Base-by-base conservation (phyloP, 2,329 filamentous ascomycete genomes). In the Akanthomyces uredinophilus region DNA sequence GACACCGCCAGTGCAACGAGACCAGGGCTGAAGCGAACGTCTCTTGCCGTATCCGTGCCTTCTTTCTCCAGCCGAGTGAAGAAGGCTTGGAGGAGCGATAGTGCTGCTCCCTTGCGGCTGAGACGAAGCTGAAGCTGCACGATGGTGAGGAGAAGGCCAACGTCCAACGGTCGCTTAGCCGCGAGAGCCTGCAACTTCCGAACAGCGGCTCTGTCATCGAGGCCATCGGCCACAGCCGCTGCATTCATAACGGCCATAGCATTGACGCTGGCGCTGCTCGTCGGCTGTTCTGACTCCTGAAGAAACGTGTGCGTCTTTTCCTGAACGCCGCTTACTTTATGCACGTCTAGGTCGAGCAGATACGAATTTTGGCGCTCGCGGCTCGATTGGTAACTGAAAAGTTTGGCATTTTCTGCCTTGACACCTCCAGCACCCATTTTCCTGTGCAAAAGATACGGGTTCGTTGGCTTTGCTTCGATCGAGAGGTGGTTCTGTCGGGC, bases 21-120 rank as follows among this genome's bases (percentile, higher is more conserved):
- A 2, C 94, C 94, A 0, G 95, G 94, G 29, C 91, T 88, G 73
- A 88, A 95, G 13, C 93, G 88, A 29, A 89, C 84, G 67, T 92
- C 87, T 62, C 86, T 80, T 63, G 88, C 81, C 18, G 83, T 79
- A 2, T 81, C 71, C 0, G 79, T 77, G 6, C 73, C 80, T 3
- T 84, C 85, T 53, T 84, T 75, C 68, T 94, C 90, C 1, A 96
- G 81, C 11, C 83, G 83, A 65, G 83, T 83, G 61, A 96, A 83
- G 71, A 95, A 93, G 1, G 83, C 78, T 71, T 96, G 89, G 2
- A 97, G 79, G 6, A 91, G 79, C n/a, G 82, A 79, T 41, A 92
- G 84, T 5, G 94, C 94, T 4, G 89, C 87, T 35, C 84, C 87
- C 32, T 85, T 81, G 70, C 94, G 92, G 52, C 87, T 85, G 46